These are phyloP conservation scores for Aspergillus udagawae DNA, from an alignment of 2,329 filamentous ascomycete species.

Conservation along the genomic window DNA sequence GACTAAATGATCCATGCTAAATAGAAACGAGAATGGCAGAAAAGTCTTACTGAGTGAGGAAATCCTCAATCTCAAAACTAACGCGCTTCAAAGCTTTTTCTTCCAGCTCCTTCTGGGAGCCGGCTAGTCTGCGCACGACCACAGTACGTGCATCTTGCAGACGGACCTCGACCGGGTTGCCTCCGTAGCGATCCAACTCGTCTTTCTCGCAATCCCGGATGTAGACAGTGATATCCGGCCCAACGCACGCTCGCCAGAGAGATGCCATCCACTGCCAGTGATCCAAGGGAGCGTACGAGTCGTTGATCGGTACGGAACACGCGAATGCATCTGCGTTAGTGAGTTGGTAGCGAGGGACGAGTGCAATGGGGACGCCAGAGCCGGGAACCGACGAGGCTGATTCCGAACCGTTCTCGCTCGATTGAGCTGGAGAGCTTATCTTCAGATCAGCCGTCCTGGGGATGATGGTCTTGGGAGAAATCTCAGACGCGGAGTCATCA, in stretches of 20 bases:
- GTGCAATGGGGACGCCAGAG: slow-evolving; percentile 60
- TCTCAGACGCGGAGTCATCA: slow-evolving; percentile 16
- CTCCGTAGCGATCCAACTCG: slow-evolving; percentile 40
- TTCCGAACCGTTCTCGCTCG: slow-evolving; percentile 25
- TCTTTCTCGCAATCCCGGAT: slow-evolving; percentile 40
- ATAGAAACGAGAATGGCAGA: background rate
- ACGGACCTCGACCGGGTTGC: slow-evolving; percentile 53
- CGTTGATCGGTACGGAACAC: slow-evolving; percentile 66
- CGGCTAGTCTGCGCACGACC: slow-evolving; percentile 48
- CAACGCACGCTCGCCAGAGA: slow-evolving; percentile 81
- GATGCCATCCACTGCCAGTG: slow-evolving; percentile 98
- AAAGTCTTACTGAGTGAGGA: slow-evolving; percentile 35
- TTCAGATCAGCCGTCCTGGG: slow-evolving; percentile 26
- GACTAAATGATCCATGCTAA: background rate
- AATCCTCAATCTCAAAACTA: slow-evolving; percentile 85
- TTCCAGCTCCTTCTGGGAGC: slow-evolving; percentile 46
- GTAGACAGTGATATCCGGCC: slow-evolving; percentile 61
- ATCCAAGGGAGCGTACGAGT: slow-evolving; percentile 75
- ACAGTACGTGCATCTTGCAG: slow-evolving; percentile 47
- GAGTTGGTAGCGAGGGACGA: slow-evolving; percentile 77
- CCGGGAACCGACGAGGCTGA: slow-evolving; percentile 14
- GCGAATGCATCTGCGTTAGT: slow-evolving; percentile 74
- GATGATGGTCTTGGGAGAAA: slow-evolving; percentile 32
- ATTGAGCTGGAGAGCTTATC: slow-evolving; percentile 28
- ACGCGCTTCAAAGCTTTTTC: slow-evolving; percentile 70